A percentile compares a stretch with the other conserved stretches of the same genome.
These are phyloP conservation scores for Talaromyces marneffei DNA, from an alignment of 2,329 filamentous ascomycete genomes.

Conservation along the genomic window DNA sequence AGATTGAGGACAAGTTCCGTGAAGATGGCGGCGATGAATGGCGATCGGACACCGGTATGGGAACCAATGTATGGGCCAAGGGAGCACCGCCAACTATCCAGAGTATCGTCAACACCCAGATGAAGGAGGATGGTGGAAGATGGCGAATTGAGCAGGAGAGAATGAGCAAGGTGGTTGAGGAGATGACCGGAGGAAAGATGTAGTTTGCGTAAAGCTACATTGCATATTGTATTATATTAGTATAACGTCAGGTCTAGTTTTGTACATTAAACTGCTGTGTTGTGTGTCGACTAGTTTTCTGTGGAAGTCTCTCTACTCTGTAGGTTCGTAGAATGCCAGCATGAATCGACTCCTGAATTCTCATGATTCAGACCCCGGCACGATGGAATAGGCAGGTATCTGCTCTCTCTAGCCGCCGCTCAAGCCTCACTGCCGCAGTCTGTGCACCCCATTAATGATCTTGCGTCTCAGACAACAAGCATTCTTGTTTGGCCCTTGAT, in stretches of 20 bases:
- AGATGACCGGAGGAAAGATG: constrained; percentile 62
- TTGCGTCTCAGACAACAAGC: background rate
- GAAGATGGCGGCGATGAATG: constrained; percentile 47
- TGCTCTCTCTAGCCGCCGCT: background rate
- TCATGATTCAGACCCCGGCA: background rate
- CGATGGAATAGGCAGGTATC: background rate
- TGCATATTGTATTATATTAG: background rate
- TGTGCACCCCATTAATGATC: background rate
- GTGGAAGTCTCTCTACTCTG: no score
- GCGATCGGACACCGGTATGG: constrained; percentile 38
- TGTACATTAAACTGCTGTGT: background rate
- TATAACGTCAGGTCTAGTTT: background rate
- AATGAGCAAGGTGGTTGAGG: constrained; percentile 59
- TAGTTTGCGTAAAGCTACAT: constrained; percentile 14
- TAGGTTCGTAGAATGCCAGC: no score
- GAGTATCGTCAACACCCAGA: constrained; percentile 25
- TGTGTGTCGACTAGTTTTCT: background rate
- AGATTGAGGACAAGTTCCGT: constrained; percentile 71
- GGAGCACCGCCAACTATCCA: constrained; percentile 41
- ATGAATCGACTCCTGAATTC: background rate
- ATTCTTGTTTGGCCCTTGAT: background rate
- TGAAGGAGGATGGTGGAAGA: constrained; percentile 28
- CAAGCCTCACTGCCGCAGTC: background rate
- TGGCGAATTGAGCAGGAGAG: constrained; percentile 49
- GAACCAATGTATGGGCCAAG: constrained; percentile 49